Evolutionary conservation across 345 rosid genomes (phyloP).

Genomic region (Euclidium syriacum): DNA sequence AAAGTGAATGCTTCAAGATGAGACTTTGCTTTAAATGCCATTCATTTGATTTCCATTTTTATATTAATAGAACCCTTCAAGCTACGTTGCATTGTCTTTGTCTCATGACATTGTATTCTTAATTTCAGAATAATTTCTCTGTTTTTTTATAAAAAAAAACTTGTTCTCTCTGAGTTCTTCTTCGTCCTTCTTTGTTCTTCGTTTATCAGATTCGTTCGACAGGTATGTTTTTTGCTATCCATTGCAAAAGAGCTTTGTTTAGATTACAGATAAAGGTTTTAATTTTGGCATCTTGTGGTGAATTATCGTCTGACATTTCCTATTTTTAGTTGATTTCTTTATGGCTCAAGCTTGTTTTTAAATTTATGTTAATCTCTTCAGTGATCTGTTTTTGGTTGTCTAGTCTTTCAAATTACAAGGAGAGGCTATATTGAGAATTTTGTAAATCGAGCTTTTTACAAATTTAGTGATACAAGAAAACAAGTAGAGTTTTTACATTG

Average conservation of each 20-base stretch:
- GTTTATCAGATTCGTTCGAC: constrained; percentile 9
- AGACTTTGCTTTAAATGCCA: constrained; percentile 1
- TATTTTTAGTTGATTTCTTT: background rate
- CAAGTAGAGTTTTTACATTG: no score
- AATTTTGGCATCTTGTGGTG: constrained; percentile 7
- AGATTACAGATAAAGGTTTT: background rate
- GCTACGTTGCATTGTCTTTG: constrained; percentile 4
- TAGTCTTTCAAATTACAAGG: background rate
- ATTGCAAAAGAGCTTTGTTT: background rate
- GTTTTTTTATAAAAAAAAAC: background rate
- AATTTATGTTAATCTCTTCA: constrained; percentile 6
- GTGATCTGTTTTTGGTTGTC: constrained; percentile 6
- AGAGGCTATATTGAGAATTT: background rate
- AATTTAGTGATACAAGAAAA: no score
- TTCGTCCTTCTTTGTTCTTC: background rate
- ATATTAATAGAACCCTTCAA: background rate
- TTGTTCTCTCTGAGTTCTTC: background rate
- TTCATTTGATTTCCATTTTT: background rate
- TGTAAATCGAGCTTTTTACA: no score
- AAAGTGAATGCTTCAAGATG: constrained; percentile 21
- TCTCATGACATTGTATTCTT: constrained; percentile 15
- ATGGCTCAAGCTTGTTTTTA: background rate
- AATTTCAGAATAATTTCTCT: background rate
- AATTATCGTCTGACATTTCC: constrained; percentile 6
- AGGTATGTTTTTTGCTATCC: constrained; percentile 2